These are phyloP conservation scores for Geranomyces variabilis DNA, from an alignment of 192 early-diverging fungal genomes.

Conservation along the genomic window DNA sequence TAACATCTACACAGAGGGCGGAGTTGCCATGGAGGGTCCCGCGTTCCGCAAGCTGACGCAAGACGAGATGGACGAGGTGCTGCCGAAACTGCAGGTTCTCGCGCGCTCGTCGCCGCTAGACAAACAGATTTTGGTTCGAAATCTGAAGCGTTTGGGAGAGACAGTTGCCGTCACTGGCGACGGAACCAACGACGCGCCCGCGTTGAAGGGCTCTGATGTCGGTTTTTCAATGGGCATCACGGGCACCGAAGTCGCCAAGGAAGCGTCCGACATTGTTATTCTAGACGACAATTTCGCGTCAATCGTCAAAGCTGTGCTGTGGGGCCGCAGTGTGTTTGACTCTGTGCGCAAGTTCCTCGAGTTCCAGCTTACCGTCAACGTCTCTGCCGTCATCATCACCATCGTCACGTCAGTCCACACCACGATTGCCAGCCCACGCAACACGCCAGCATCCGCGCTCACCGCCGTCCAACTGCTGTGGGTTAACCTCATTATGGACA, in stretches of 20 bases:
- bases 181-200: conserved; percentile 98
- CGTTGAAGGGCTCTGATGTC: conserved; percentile 92
- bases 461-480: conserved; percentile 96
- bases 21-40: conserved; percentile 94
- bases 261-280: conserved; percentile 95
- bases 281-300: conserved; percentile 99
- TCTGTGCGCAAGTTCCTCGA: conserved; percentile 97
- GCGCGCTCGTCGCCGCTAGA: conserved; percentile 94
- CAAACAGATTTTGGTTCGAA: conserved; percentile 91
- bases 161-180: conserved; percentile 99
- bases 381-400: conserved; percentile 58
- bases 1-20: conserved; percentile 84
- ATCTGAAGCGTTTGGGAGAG: conserved; percentile 86
- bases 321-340: conserved; percentile 97
- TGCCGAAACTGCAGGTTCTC: conserved; percentile 92
- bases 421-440: conserved; percentile 29
- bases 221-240: conserved; percentile 99
- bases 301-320: conserved; percentile 95
- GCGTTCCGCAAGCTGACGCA: conserved; percentile 82
- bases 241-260: conserved; percentile 99
- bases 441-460: conserved; percentile 67
- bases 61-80: conserved; percentile 84
- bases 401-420: conserved; percentile 51
- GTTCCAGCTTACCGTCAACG: conserved; percentile 98
- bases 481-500: conserved; percentile 99